Conservation (phyloP, 805 yeast genomes). For the Pichia gijzeniarum region DNA sequence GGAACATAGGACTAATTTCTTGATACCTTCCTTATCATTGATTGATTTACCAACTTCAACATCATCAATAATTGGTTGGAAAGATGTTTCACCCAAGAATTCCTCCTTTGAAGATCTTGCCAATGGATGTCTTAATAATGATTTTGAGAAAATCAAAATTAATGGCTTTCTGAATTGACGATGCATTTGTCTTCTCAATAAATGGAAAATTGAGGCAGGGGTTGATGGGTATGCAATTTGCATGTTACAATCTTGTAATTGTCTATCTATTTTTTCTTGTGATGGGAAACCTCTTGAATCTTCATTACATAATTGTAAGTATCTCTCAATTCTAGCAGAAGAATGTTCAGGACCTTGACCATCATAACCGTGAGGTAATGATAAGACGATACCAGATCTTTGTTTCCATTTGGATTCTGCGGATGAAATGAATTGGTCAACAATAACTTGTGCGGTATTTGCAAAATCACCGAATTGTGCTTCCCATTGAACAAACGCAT, state of each 20-base stretch:
- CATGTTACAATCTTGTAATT: conserved; percentile 98
- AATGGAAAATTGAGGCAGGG: conserved; percentile 94
- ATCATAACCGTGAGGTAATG: conserved; percentile 98
- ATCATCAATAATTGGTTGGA: conserved; percentile 96
- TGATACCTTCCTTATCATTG: conserved; percentile 72
- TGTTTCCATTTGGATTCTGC: conserved; percentile 99
- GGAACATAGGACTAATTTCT: conserved; percentile 74
- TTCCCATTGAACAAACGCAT: conserved; percentile 97
- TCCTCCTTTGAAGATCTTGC: conserved; percentile 82
- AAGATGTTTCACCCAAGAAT: conserved; percentile 85
- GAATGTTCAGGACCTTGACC: conserved; percentile 99
- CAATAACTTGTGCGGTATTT: conserved; percentile 96
- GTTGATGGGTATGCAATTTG: conserved; percentile 98
- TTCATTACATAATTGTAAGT: conserved; percentile 91
- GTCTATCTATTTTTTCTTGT: conserved; percentile 83
- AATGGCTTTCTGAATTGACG: conserved; percentile 97
- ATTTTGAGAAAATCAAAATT: conserved; percentile 83
- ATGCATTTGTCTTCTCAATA: conserved; percentile 97
- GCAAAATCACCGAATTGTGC: conserved; percentile 99
- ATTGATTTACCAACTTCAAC: conserved; percentile 74
- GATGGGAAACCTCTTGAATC: conserved; percentile 93
- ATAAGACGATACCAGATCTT: conserved; percentile 91
- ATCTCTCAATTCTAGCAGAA: conserved; percentile 95
- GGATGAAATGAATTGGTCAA: conserved; percentile 93
- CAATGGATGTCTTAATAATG: conserved; percentile 92